phyloP scores from a whole-genome alignment of 1,284 basidiomycete species.

The Trametes sp. region DNA sequence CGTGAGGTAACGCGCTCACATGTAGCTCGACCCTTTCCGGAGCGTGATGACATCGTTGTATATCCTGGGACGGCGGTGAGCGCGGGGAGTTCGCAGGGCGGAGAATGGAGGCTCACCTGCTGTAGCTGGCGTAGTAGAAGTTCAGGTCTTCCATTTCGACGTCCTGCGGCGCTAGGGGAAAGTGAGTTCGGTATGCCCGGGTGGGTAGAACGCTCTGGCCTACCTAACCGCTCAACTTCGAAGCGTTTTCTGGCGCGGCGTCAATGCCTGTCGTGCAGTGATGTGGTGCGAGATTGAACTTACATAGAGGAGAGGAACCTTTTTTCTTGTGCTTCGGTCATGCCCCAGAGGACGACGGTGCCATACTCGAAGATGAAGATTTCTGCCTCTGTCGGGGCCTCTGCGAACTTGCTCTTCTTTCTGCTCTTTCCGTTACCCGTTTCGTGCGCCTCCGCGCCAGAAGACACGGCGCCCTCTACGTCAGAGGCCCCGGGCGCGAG shows the following conservation, averaged over 20 bases:
- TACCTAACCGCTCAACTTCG: conserved; percentile 88
- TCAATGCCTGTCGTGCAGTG: conserved; percentile 10
- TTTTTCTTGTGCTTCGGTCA: conserved; percentile 92
- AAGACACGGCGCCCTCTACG: conserved; percentile 24
- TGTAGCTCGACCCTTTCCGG: conserved; percentile 93
- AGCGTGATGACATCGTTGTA: conserved; percentile 99
- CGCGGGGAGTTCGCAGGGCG: conserved; percentile 10
- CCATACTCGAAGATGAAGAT: conserved; percentile 96
- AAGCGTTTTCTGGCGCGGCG: conserved; percentile 78
- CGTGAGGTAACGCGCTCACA: conserved; percentile 61
- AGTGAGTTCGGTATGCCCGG: conserved; percentile 3
- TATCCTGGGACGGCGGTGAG: conserved; percentile 62
- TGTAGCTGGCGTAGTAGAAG: conserved; percentile 97
- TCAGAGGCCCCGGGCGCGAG: conserved; percentile 47
- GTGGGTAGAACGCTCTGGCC: conserved; percentile 29
- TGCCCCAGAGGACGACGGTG: conserved; percentile 96
- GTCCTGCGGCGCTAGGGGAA: conserved; percentile 72
- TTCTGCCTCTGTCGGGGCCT: conserved; percentile 78
- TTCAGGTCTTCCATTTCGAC: conserved; percentile 97
- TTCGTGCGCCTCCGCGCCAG: conserved; percentile 42
- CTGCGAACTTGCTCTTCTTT: conserved; percentile 70
- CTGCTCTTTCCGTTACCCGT: conserved; percentile 45
- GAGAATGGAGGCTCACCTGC: conserved; percentile 63
- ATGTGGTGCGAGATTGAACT: conserved; percentile 43
- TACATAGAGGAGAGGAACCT: conserved; percentile 89